Base-by-base conservation (phyloP, 1,284 basidiomycete species). In the Ustilago trichophora region DNA sequence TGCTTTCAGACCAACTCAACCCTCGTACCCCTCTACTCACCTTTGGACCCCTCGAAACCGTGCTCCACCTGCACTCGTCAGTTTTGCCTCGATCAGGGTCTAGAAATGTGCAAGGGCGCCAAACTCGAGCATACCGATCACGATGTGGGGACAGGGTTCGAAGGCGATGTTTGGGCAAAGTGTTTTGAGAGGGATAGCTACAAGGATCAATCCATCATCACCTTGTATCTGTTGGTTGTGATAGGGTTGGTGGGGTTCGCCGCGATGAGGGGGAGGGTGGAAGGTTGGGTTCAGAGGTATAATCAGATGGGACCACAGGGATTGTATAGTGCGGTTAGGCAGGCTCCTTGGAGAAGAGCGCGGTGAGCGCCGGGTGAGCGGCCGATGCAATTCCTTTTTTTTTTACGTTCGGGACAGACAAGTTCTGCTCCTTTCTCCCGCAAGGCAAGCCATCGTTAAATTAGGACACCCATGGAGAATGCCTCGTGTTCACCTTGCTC, bases 1-100 rank as follows among this genome's bases (percentile, higher is more conserved):
- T 82, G 80, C 44, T 82, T 80, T 64, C 58, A 64, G 25, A 80
- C 77, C 40, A 82, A 82, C 45, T 77, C 77, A 6, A 81, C 80
- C 2, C 64, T 82, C 22, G 71, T 82, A 0, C 80, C 80, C 0
- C 59, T 82, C 18, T 78, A 75, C 32, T 41, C 65, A 7, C 67
- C 79, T 21, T 11, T 34, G 12, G 70, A 75, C 27, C 50, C 68
- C 1, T 21, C 62, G n/a, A 75, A 78, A 19, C 73, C 79, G 18
- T 82, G 80, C 55, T 46, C 44, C n/a, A 73, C 74, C 1, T 82
- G 80, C 51, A 80, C 80, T 10, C 72, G 77, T 9, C 73, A 81
- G 49, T 81, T 82, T 55, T 82, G 80, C 36, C 54, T 82, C 11
- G 76, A 80, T 18, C 76, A 73, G 15, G 71, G 66, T 2, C 48